Evolutionary conservation across 2,329 filamentous ascomycete species (phyloP).

Genomic region (Ploettnerulaceae sp.): DNA sequence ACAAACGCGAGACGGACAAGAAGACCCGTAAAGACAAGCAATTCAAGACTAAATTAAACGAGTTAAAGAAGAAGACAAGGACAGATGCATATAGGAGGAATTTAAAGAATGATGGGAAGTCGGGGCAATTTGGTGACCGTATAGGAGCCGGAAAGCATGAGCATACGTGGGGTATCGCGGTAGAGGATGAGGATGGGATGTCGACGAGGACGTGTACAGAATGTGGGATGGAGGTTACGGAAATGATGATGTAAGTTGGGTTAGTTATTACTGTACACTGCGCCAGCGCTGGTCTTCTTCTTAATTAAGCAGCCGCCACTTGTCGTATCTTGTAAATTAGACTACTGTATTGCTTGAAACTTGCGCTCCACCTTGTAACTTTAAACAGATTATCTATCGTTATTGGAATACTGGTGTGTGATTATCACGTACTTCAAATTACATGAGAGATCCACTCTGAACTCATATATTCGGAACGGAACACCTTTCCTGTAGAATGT

Average conservation of each 20-base stretch:
- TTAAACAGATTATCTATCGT: no score
- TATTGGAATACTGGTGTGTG: no score
- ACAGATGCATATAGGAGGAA: slow-evolving; percentile 83
- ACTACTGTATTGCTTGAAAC: no score
- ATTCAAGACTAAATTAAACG: slow-evolving; percentile 82
- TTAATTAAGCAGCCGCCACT: no score
- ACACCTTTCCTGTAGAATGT: no score
- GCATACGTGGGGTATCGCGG: slow-evolving; percentile 76
- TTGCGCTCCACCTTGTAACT: no score
- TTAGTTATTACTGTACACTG: not conserved
- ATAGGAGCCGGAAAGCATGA: slow-evolving; percentile 71
- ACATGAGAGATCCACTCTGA: no score
- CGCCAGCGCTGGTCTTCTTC: no score
- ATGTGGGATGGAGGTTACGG: slow-evolving; percentile 76
- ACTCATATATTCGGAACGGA: no score
- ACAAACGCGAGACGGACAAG: slow-evolving; percentile 69
- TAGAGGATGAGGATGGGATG: slow-evolving; percentile 67
- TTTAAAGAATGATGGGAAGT: slow-evolving; percentile 47
- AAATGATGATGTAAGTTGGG: slow-evolving; percentile 41
- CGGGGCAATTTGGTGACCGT: slow-evolving; percentile 67
- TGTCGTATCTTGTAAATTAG: no score
- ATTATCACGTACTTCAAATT: no score
- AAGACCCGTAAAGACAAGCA: slow-evolving; percentile 85
- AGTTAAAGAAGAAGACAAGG: slow-evolving; percentile 87
- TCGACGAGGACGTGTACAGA: slow-evolving; percentile 74